Evolutionary conservation across 2,329 filamentous ascomycete genomes (phyloP).

Genomic region (Talaromyces pinophilus): DNA sequence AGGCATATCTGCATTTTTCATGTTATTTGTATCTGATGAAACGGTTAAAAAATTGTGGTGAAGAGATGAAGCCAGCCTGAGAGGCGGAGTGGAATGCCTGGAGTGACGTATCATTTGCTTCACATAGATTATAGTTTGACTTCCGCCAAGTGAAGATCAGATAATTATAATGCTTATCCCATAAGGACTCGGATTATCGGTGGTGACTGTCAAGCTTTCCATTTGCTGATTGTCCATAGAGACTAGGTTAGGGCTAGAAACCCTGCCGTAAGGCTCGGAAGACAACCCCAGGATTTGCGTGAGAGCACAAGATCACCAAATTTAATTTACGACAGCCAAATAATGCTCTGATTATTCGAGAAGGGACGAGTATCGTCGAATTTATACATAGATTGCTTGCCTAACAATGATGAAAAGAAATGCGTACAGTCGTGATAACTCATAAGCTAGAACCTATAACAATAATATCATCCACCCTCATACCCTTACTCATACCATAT

Average conservation of each 20-base stretch:
- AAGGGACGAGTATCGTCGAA: not conserved
- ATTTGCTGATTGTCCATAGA: not conserved
- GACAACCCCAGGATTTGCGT: not conserved
- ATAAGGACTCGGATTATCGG: too few species aligned
- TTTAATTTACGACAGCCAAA: too few species aligned
- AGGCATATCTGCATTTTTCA: not conserved
- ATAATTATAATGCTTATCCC: not conserved
- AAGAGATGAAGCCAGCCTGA: not conserved
- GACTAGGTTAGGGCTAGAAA: not conserved
- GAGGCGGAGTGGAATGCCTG: not conserved
- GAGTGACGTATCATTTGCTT: slow-evolving; percentile 1
- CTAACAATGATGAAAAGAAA: not conserved
- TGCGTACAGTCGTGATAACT: not conserved
- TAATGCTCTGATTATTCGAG: not conserved
- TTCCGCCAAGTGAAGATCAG: not conserved
- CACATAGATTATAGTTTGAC: not conserved
- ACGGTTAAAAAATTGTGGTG: not conserved
- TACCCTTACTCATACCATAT: too few species aligned
- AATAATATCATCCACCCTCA: not conserved
- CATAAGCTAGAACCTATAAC: not conserved
- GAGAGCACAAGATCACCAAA: not conserved
- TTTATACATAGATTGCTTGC: not conserved
- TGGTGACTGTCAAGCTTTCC: not conserved
- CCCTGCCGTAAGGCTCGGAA: not conserved
- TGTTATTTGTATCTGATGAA: not conserved